phyloP scores from a whole-genome alignment of 139 green algal genomes.

The Limnomonas spitsbergensis region DNA sequence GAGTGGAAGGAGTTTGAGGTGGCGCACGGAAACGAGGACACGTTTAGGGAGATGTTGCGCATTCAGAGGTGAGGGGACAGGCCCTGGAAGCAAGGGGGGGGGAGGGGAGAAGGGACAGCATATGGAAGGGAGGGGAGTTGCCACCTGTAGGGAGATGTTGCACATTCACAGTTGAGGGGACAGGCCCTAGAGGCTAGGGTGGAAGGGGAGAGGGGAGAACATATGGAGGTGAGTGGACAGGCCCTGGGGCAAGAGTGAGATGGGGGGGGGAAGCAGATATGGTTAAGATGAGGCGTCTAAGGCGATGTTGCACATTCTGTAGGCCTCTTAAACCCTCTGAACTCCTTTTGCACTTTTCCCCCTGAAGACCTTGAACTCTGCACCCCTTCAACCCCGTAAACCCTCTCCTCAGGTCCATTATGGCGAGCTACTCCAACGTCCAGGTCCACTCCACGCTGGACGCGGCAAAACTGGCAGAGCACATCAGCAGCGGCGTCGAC shows the following conservation, averaged over 20 bases:
- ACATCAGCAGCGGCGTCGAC: slow-evolving; percentile 19
- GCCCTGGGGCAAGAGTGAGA: too few relatives aligned
- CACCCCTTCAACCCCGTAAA: too few relatives aligned
- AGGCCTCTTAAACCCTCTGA: too few relatives aligned
- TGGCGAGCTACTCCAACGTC: slow-evolving; percentile 73
- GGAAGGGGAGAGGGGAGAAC: too few relatives aligned
- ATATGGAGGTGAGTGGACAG: too few relatives aligned
- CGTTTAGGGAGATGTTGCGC: slow-evolving; percentile 96
- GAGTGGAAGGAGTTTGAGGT: slow-evolving; percentile 91
- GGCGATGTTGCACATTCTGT: too few relatives aligned
- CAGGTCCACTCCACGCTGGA: slow-evolving; percentile 52
- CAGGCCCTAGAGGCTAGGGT: too few relatives aligned
- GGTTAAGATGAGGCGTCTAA: too few relatives aligned
- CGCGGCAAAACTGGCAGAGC: slow-evolving; percentile 21
- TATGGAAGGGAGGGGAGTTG: background rate
- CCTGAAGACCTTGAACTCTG: too few relatives aligned
- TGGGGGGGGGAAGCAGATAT: too few relatives aligned
- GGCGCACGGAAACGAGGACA: slow-evolving; percentile 90
- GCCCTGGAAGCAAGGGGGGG: background rate
- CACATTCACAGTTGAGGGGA: too few relatives aligned
- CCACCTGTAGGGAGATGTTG: background rate
- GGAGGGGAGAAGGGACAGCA: background rate
- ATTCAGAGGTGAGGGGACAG: slow-evolving; percentile 72
- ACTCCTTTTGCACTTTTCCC: too few relatives aligned
- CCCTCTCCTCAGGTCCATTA: slow-evolving; percentile 56